Conservation (phyloP, 1,139 yeast genomes). For the Wickerhamomyces sp. region DNA sequence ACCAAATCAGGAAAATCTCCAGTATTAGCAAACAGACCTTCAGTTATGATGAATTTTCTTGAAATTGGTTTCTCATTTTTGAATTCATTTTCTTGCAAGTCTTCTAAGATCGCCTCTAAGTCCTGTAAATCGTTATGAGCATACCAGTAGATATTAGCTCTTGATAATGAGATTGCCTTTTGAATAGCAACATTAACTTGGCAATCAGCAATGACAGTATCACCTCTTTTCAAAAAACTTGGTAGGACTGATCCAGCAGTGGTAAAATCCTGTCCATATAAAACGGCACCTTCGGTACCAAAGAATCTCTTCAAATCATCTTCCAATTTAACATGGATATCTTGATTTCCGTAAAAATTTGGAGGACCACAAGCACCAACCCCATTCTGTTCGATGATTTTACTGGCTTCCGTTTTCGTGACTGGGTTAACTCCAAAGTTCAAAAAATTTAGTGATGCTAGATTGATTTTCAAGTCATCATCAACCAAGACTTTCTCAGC, state of each 20-base stretch:
- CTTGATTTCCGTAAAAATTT: conserved; percentile 95
- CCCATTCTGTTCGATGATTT: conserved; percentile 65
- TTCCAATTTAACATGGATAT: conserved; percentile 79
- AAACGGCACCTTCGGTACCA: conserved; percentile 71
- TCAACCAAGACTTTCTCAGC: conserved; percentile 43
- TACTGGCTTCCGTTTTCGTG: conserved; percentile 52
- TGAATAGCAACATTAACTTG: conserved; percentile 75
- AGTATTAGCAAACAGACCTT: conserved; percentile 75
- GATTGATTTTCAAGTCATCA: conserved; percentile 34
- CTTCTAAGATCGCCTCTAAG: conserved; percentile 61
- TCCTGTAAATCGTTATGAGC: conserved; percentile 88
- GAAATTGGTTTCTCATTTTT: conserved; percentile 63
- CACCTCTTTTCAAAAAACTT: conserved; percentile 93
- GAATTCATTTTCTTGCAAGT: conserved; percentile 54
- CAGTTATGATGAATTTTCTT: conserved; percentile 86
- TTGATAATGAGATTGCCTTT: conserved; percentile 80
- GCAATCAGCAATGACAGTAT: conserved; percentile 82
- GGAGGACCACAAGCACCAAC: conserved; percentile 99
- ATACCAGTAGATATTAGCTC: conserved; percentile 79
- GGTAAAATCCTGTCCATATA: conserved; percentile 91
- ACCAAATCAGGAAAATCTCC: conserved; percentile 81
- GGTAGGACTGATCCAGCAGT: conserved; percentile 97
- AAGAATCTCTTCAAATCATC: conserved; percentile 69
- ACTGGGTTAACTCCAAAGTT: conserved; percentile 44
- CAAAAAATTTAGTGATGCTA: conserved; percentile 62